These are phyloP conservation scores for Tephrocybe sp. DNA, from an alignment of 768 basidiomycete species.

Conservation along the genomic window DNA sequence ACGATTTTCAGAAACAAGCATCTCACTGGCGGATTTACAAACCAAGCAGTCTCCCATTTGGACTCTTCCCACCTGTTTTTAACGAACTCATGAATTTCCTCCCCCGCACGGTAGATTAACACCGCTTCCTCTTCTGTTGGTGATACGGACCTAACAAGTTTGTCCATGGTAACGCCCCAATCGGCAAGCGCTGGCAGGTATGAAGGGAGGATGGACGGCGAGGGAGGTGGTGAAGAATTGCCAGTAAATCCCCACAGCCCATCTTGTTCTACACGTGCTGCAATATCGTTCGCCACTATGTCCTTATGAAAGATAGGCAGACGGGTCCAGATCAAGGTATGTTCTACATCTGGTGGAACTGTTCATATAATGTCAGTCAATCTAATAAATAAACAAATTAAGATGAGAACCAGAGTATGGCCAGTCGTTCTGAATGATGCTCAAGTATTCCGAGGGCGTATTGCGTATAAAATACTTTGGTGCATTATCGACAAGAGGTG, in stretches of 20 bases:
- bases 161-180: conserved; percentile 67
- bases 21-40: conserved; percentile 82
- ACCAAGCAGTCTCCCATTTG: conserved; percentile 90
- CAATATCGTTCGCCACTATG: conserved; percentile 48
- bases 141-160: conserved; percentile 48
- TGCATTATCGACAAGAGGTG: conserved; percentile 29
- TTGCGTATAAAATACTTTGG: conserved; percentile 67
- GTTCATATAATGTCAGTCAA: conserved; percentile 29
- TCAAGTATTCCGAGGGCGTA: conserved; percentile 55
- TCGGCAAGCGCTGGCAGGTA: conserved; percentile 64
- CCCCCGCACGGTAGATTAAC: conserved; percentile 47
- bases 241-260: conserved; percentile 87
- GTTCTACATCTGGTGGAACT: conserved; percentile 74
- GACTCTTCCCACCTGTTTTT: conserved; percentile 61
- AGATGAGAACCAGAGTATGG: conserved; percentile 69
- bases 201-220: conserved; percentile 53
- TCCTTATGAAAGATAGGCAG: conserved; percentile 66
- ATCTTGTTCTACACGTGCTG: conserved; percentile 62
- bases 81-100: conserved; percentile 63
- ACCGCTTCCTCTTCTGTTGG: conserved; percentile 52
- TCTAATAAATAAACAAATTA: neutral
- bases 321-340: conserved; percentile 75
- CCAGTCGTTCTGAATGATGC: conserved; percentile 84
- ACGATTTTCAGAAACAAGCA: conserved; percentile 9
- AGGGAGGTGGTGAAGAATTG: conserved; percentile 46